phyloP scores from a whole-genome alignment of 2,329 filamentous ascomycete genomes.

The Xylaria sp. region DNA sequence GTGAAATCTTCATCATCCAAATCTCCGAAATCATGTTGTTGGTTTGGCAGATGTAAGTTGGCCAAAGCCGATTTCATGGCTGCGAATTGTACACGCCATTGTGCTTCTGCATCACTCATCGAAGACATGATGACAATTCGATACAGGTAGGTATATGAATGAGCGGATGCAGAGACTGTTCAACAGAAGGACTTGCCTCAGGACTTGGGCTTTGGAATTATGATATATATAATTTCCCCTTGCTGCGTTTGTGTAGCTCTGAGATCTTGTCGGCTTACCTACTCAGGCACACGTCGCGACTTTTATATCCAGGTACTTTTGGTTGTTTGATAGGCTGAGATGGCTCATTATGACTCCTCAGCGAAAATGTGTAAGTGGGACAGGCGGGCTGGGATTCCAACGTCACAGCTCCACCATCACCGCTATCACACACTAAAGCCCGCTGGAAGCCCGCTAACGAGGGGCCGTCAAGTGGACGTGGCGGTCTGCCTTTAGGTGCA shows the following conservation, averaged over 20 bases:
- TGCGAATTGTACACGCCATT: conserved; percentile 86
- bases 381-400: background rate
- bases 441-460: background rate
- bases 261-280: background rate
- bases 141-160: background rate
- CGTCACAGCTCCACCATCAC: background rate
- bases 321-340: background rate
- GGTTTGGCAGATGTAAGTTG: conserved; percentile 62
- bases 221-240: too few species aligned
- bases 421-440: background rate
- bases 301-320: background rate
- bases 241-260: background rate
- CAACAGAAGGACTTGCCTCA: too few species aligned
- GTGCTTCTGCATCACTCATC: conserved; percentile 52
- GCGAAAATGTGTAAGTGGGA: conserved; percentile 8
- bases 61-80: conserved; percentile 88
- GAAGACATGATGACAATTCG: conserved; percentile 29
- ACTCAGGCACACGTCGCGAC: background rate
- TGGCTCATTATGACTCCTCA: conserved; percentile 20
- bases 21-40: conserved; percentile 54
- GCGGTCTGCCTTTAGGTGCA: conserved; percentile 10
- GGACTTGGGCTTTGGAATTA: too few species aligned
- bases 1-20: conserved; percentile 65
- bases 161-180: background rate
- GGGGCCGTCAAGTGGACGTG: background rate